These are phyloP conservation scores for Tetrapisispora nanseiensis DNA, from an alignment of 805 yeast genomes.

Conservation along the genomic window DNA sequence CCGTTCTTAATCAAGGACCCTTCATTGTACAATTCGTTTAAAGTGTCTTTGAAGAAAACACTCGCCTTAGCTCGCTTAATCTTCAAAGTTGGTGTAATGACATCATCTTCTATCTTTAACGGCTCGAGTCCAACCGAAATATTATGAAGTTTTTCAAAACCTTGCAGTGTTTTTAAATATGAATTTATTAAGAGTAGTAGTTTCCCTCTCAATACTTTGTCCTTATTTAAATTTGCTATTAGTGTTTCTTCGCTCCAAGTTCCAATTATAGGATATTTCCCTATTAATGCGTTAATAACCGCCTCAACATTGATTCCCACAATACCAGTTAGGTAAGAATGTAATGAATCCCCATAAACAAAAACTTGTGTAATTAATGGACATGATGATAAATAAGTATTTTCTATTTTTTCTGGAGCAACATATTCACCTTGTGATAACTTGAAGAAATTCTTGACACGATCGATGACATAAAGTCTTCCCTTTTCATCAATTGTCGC, in stretches of 20 bases:
- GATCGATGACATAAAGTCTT: slow-evolving; percentile 51
- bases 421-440: slow-evolving; percentile 58
- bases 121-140: slow-evolving; percentile 47
- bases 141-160: slow-evolving; percentile 57
- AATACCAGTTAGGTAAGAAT: slow-evolving; percentile 49
- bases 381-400: slow-evolving; percentile 44
- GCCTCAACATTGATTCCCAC: slow-evolving; percentile 50
- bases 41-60: slow-evolving; percentile 32
- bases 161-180: slow-evolving; percentile 35
- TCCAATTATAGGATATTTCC: slow-evolving; percentile 26
- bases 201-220: slow-evolving; percentile 10
- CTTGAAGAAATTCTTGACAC: slow-evolving; percentile 74
- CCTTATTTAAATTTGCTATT: slow-evolving; percentile 13
- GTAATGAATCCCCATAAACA: slow-evolving; percentile 54
- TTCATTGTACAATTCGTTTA: slow-evolving; percentile 40
- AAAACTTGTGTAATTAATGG: slow-evolving; percentile 45
- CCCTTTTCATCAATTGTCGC: slow-evolving; percentile 44
- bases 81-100: slow-evolving; percentile 59
- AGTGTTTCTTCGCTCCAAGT: slow-evolving; percentile 25
- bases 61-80: slow-evolving; percentile 43
- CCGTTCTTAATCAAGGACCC: slow-evolving; percentile 32
- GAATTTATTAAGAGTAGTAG: slow-evolving; percentile 17
- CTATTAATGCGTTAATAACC: slow-evolving; percentile 26
- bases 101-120: slow-evolving; percentile 48
- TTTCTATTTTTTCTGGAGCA: slow-evolving; percentile 69